Percentiles rank a stretch among this genome's conserved stretches.
Conservation (phyloP, 306 rosid genomes). For the Ziziphus jujuba region DNA sequence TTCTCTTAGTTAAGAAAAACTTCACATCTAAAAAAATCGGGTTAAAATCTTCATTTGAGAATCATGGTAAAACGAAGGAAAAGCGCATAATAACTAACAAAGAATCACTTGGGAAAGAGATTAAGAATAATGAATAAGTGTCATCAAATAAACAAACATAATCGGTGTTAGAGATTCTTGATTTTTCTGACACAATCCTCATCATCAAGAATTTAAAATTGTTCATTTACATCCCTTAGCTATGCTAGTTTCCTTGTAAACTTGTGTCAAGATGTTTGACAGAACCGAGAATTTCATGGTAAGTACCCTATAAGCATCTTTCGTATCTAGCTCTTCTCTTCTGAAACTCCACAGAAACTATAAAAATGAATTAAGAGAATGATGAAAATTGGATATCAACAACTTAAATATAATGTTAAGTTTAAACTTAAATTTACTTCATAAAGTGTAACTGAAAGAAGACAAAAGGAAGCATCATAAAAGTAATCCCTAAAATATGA, state of each 20-base stretch:
- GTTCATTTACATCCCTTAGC: neutral
- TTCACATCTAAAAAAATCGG: neutral
- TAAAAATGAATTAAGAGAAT: slow-evolving; percentile 5
- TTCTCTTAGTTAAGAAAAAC: neutral
- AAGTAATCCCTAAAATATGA: slow-evolving; percentile 52
- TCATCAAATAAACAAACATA: neutral
- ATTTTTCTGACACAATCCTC: neutral
- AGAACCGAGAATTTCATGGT: neutral
- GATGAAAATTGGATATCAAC: neutral
- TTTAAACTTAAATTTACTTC: neutral
- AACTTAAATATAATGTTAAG: neutral
- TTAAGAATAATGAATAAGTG: neutral
- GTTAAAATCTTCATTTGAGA: neutral
- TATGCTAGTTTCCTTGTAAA: neutral
- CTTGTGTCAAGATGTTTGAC: neutral
- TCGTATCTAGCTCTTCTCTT: neutral
- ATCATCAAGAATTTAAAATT: neutral
- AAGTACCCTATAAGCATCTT: neutral
- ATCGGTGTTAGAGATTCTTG: neutral
- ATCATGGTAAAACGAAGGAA: neutral
- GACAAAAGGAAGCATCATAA: slow-evolving; percentile 35
- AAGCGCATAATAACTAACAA: neutral
- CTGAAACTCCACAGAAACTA: slow-evolving; percentile 8
- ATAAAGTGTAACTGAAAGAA: slow-evolving; percentile 22
- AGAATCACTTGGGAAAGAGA: neutral